A percentile compares a stretch with the other conserved stretches of the same genome.
phyloP scores from a whole-genome alignment of 352 stramenopile species.

The Phytophthora pinifolia region DNA sequence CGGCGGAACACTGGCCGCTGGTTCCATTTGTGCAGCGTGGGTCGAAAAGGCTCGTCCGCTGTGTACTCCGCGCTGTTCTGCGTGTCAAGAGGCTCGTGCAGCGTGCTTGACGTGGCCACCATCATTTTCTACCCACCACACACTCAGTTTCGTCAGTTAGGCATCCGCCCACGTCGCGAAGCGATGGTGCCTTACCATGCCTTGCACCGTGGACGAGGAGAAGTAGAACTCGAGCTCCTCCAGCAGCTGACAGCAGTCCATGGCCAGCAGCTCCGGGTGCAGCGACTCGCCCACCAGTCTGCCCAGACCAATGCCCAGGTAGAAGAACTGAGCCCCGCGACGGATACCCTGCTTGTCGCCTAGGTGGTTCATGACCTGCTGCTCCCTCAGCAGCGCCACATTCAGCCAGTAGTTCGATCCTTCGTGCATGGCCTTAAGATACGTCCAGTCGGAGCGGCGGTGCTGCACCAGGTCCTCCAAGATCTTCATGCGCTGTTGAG shows the following conservation, averaged over 20 bases:
- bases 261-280: slow-evolving; percentile 58
- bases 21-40: slow-evolving; percentile 84
- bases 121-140: slow-evolving; percentile 69
- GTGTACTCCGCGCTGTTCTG: slow-evolving; percentile 43
- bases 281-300: slow-evolving; percentile 54
- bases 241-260: slow-evolving; percentile 79
- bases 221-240: slow-evolving; percentile 89
- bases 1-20: slow-evolving; percentile 74
- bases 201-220: slow-evolving; percentile 67
- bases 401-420: slow-evolving; percentile 85
- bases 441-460: slow-evolving; percentile 75
- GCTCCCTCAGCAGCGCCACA: slow-evolving; percentile 66
- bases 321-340: slow-evolving; percentile 77
- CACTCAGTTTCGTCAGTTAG: not conserved
- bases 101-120: slow-evolving; percentile 67
- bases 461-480: slow-evolving; percentile 76
- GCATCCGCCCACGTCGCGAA: no score
- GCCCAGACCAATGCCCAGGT: slow-evolving; percentile 70
- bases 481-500: slow-evolving; percentile 69
- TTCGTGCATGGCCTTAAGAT: slow-evolving; percentile 81
- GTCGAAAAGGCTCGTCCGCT: slow-evolving; percentile 56
- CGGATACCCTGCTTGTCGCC: slow-evolving; percentile 59
- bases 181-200: no score
- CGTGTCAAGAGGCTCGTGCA: slow-evolving; percentile 55
- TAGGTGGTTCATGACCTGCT: slow-evolving; percentile 63